phyloP scores from a whole-genome alignment of 805 yeast genomes.

The Maudiozyma barnettii region DNA sequence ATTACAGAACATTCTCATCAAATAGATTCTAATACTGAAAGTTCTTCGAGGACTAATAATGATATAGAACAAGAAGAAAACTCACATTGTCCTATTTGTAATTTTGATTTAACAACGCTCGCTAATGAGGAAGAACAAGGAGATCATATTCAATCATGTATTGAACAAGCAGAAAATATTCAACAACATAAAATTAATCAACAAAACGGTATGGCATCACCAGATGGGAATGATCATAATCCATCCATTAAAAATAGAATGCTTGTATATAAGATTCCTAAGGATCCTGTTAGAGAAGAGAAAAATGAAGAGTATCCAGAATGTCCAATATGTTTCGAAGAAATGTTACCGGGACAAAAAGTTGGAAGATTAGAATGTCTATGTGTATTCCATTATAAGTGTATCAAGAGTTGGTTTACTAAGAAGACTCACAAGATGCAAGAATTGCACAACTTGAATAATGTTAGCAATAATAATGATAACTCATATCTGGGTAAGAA shows the following conservation, averaged over 20 bases:
- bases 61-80: conserved; percentile 5
- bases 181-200: conserved; percentile 44
- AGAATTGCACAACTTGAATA: not conserved
- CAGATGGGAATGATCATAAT: not conserved
- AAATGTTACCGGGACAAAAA: conserved; percentile 72
- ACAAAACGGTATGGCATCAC: conserved; percentile 33
- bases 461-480: conserved; percentile 2
- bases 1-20: not conserved
- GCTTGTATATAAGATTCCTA: conserved; percentile 56
- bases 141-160: conserved; percentile 66
- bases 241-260: conserved; percentile 48
- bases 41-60: not conserved
- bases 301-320: conserved; percentile 45
- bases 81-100: conserved; percentile 34
- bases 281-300: conserved; percentile 5
- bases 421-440: conserved; percentile 49
- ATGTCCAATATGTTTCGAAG: conserved; percentile 92
- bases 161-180: conserved; percentile 44
- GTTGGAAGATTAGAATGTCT: conserved; percentile 90
- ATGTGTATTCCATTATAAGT: conserved; percentile 85
- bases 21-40: not conserved
- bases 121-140: conserved; percentile 7
- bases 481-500: conserved; percentile 25
- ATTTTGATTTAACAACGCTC: conserved; percentile 5
- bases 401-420: conserved; percentile 87